Percentiles rank a stretch among this genome's conserved stretches.
Conservation (phyloP, 2,329 filamentous ascomycete genomes). For the Fusarium newnesense region DNA sequence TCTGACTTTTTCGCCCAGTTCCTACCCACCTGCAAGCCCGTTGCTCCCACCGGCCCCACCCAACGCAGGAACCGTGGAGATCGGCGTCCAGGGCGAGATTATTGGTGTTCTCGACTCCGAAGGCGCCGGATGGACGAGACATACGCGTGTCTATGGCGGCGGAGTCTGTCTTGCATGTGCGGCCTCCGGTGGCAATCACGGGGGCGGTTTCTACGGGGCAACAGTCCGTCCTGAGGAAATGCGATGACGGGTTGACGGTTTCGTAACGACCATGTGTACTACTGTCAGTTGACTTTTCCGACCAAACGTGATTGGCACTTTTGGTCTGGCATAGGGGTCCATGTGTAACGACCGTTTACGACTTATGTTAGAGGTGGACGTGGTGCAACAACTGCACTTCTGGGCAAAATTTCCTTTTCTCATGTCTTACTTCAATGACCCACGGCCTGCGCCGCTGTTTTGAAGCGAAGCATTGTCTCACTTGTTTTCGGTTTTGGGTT, state of each 20-base stretch:
- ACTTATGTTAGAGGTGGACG: conserved; percentile 37
- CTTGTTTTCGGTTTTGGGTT: not conserved
- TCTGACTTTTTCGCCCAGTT: conserved; percentile 56
- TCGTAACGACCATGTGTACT: not conserved
- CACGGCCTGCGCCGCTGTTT: conserved; percentile 1
- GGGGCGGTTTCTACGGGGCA: conserved; percentile 63
- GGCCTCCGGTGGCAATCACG: conserved; percentile 56
- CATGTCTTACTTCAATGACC: conserved; percentile 13
- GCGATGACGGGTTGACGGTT: conserved; percentile 46
- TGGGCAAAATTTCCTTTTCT: conserved; percentile 22
- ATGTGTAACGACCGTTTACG: conserved; percentile 39
- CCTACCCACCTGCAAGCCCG: conserved; percentile 60
- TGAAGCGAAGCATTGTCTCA: conserved; percentile 10
- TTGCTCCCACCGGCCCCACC: conserved; percentile 60
- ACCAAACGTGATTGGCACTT: conserved; percentile 8
- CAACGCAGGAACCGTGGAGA: conserved; percentile 45
- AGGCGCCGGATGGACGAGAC: conserved; percentile 64
- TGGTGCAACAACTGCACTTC: conserved; percentile 29
- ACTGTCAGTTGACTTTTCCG: conserved; percentile 12
- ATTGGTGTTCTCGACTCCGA: conserved; percentile 59
- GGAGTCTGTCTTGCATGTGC: conserved; percentile 67
- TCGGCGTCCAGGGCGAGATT: conserved; percentile 62
- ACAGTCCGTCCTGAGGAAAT: conserved; percentile 64
- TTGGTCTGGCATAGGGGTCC: conserved; percentile 2
- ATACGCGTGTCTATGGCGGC: conserved; percentile 69